Evolutionary conservation across 2,329 filamentous ascomycete species (phyloP).

Genomic region (Davidsoniella virescens): DNA sequence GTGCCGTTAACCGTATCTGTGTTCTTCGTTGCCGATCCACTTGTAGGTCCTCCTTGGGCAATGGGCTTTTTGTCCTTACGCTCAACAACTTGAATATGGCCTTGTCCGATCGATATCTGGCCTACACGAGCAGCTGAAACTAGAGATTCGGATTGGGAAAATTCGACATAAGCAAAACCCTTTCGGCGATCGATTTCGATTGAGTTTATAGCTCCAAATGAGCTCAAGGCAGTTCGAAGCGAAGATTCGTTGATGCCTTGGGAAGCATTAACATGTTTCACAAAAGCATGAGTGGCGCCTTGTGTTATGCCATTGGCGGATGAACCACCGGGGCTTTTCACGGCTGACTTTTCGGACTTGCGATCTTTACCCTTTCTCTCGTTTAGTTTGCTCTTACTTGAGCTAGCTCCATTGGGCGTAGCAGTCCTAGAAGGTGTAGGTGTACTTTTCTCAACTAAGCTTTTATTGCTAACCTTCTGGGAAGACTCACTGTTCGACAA

Average conservation of each 20-base stretch:
- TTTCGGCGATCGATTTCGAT: constrained; percentile 93
- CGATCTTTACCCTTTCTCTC: constrained; percentile 18
- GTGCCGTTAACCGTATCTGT: neutral
- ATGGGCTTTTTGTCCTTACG: constrained; percentile 45
- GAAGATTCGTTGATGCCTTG: constrained; percentile 79
- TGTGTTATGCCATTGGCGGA: constrained; percentile 20
- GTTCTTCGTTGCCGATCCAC: constrained; percentile 12
- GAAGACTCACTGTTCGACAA: constrained; percentile 14
- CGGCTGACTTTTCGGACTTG: constrained; percentile 17
- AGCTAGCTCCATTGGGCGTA: constrained; percentile 16
- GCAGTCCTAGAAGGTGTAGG: constrained; percentile 19
- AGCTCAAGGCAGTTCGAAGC: constrained; percentile 56
- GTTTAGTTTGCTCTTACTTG: neutral
- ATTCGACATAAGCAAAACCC: constrained; percentile 86
- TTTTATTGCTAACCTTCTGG: constrained; percentile 17
- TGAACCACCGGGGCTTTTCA: constrained; percentile 16
- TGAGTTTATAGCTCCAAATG: constrained; percentile 57
- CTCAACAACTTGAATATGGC: constrained; percentile 74
- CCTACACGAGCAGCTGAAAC: constrained; percentile 68
- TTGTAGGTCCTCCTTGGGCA: constrained; percentile 8
- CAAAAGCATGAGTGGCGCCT: constrained; percentile 50
- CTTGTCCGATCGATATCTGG: constrained; percentile 67
- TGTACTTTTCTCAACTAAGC: constrained; percentile 7
- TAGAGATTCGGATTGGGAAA: constrained; percentile 54
- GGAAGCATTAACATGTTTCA: constrained; percentile 73